Evolutionary conservation across 441 rosid genomes (phyloP), one percentile per base, ranked within the genome.

Genomic region (Adansonia rubrostipa): DNA sequence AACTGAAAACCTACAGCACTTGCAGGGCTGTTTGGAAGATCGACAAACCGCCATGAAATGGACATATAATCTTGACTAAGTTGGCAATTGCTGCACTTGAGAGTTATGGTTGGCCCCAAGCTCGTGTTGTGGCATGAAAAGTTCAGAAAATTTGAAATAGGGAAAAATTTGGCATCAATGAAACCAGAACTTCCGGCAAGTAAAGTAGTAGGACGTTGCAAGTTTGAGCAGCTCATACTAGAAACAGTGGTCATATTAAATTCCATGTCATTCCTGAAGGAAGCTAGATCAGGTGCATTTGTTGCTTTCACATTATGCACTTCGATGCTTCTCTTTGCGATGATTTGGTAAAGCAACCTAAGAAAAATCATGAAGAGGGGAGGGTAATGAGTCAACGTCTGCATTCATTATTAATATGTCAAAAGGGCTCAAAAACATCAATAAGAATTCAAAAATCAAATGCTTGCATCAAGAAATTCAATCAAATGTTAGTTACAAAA

Each of bases 311-410:
- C 97, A 53, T 92, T 96, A 79, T 91, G 98, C 71, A 93, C 93
- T 84, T 94, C 98, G 53, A 96, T 88, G 53, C 85, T 86, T 87
- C 99, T 89, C 84, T 89, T 94, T 61, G 94, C 80, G 77, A 96
- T 92, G 63, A 93, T 82, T 84, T 96, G 99, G 87, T 96, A 96
- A 80, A 96, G 98, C 89, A 94, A 79, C 91, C 98, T 95, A 95
- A 84, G 81, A 81, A 84, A 78, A 84, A 83, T 87, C 94, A 81
- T 80, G 28, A 5, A 54, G 20, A 22, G 17, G 36, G 14, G 11
- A 86, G 84, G 63, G 82, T 73, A 10, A 36, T 79, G 87, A 86
- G 66, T 83, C 80, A 87, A 53, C 2, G 14, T 48, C 42, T 36
- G 51, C 51, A 62, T n/a, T 80, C 40, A 28, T 33, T 22, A 62